phyloP scores from a whole-genome alignment of 2,329 filamentous ascomycete species.

The Coniella vitis region DNA sequence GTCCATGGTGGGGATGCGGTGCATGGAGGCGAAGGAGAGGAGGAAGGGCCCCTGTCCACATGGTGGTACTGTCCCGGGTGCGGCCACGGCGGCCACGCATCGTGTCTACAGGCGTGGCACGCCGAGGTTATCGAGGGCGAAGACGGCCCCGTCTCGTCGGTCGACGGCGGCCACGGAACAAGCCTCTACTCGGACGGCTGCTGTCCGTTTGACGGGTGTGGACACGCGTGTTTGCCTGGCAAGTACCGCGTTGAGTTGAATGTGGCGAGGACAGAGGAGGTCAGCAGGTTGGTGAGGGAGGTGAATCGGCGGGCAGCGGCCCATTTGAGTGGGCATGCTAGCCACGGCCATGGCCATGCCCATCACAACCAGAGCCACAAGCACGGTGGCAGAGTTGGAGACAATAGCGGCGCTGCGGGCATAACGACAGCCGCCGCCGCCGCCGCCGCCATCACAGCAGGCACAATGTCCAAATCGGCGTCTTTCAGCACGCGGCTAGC shows the following conservation, averaged over 20 bases:
- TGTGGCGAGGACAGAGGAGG: conserved; percentile 42
- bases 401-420: too few relatives aligned
- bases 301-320: conserved; percentile 14
- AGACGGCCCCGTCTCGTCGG: conserved; percentile 17
- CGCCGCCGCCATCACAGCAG: too few relatives aligned
- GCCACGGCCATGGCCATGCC: neutral
- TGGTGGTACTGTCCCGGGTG: conserved; percentile 62
- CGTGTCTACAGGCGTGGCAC: conserved; percentile 56
- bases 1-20: too few relatives aligned
- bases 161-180: conserved; percentile 2
- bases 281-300: conserved; percentile 41
- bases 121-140: conserved; percentile 24
- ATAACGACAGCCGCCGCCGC: too few relatives aligned
- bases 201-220: conserved; percentile 59
- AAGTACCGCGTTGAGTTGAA: conserved; percentile 44
- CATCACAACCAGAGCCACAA: too few relatives aligned
- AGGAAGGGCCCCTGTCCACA: conserved; percentile 29
- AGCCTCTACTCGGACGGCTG: conserved; percentile 42
- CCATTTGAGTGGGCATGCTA: conserved; percentile 16
- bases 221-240: conserved; percentile 56
- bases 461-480: conserved; percentile 6
- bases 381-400: too few relatives aligned
- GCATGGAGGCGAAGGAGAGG: neutral
- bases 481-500: conserved; percentile 1
- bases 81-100: conserved; percentile 55